Evolutionary conservation across 1,284 basidiomycete species (phyloP).

Genomic region (Irpex rosettiformis): DNA sequence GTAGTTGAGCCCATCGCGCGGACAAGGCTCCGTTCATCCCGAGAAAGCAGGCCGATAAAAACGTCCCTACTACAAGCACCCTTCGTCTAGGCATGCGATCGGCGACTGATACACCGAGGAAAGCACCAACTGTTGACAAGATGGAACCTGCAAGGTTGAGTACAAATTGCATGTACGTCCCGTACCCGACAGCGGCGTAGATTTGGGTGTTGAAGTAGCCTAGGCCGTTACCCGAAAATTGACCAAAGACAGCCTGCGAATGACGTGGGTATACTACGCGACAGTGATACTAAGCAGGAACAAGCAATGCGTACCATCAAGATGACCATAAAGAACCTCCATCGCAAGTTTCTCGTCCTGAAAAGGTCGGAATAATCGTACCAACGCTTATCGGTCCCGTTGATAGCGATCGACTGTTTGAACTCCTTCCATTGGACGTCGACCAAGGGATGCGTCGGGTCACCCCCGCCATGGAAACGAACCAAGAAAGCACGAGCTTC

Average conservation of each 20-base stretch:
- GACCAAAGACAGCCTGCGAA: background rate
- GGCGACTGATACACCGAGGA: background rate
- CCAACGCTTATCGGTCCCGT: background rate
- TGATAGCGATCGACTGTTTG: background rate
- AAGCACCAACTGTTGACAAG: background rate
- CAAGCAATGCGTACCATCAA: background rate
- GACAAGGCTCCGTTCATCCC: background rate
- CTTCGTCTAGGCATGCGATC: background rate
- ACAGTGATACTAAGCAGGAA: background rate
- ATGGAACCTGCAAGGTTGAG: background rate
- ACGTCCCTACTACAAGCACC: background rate
- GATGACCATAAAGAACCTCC: constrained; percentile 1
- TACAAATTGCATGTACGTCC: background rate
- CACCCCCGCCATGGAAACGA: constrained; percentile 6
- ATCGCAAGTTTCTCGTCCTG: background rate
- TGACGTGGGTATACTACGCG: background rate
- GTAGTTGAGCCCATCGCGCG: background rate
- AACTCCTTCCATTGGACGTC: background rate
- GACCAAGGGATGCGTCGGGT: background rate
- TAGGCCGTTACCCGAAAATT: background rate
- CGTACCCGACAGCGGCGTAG: background rate
- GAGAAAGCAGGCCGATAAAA: background rate
- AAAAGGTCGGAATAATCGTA: background rate
- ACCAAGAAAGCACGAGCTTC: constrained; percentile 21
- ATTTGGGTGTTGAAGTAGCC: constrained; percentile 1